A percentile compares a stretch with the other conserved stretches of the same genome.
Conservation (phyloP, 148 eudicot genomes). For the Agrostemma githago region DNA sequence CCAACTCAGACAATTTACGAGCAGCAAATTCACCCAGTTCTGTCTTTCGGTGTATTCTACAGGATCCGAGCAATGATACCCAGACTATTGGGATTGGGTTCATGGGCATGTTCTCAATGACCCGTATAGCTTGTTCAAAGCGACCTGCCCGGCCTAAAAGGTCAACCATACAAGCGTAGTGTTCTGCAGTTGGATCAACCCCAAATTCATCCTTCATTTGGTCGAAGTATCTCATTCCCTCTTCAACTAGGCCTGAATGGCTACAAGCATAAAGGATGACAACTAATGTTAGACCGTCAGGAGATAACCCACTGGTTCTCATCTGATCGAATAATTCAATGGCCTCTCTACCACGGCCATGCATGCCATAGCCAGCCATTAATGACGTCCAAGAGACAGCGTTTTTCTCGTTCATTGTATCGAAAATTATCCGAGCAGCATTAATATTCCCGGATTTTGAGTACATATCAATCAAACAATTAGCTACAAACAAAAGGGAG, state of each 20-base stretch:
- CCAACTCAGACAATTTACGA: constrained; percentile 38
- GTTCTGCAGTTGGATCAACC: constrained; percentile 56
- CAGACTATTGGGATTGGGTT: constrained; percentile 60
- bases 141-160: constrained; percentile 71
- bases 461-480: constrained; percentile 78
- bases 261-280: constrained; percentile 80
- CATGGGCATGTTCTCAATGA: constrained; percentile 68
- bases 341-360: constrained; percentile 72
- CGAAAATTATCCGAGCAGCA: constrained; percentile 50
- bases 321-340: constrained; percentile 48
- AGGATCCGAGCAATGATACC: constrained; percentile 63
- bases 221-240: constrained; percentile 54
- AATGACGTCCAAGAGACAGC: constrained; percentile 77
- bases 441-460: constrained; percentile 69
- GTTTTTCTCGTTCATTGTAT: constrained; percentile 53
- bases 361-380: constrained; percentile 77
- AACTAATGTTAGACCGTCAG: constrained; percentile 63
- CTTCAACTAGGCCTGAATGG: constrained; percentile 65
- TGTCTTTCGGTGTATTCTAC: constrained; percentile 53
- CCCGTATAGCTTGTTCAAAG: constrained; percentile 52
- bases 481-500: constrained; percentile 43
- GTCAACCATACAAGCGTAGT: constrained; percentile 82
- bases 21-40: constrained; percentile 74
- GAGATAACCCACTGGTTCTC: constrained; percentile 40
- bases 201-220: constrained; percentile 48